These are phyloP conservation scores for Penicillium lagena DNA, from an alignment of 495 filamentous ascomycete species.

Conservation along the genomic window DNA sequence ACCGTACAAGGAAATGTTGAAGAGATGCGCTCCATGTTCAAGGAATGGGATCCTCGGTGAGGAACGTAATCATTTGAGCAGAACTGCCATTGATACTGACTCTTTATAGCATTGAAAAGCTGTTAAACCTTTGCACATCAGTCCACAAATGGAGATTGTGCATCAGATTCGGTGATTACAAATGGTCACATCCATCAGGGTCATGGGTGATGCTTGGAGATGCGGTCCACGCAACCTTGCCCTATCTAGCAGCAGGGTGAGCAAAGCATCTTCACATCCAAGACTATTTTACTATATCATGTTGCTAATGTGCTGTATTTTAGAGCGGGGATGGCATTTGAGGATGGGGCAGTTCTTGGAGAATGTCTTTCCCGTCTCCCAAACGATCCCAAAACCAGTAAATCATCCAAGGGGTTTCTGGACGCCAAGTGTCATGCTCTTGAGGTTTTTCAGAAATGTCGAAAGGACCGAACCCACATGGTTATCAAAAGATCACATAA, in stretches of 20 bases:
- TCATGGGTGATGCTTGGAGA: slow-evolving; percentile 56
- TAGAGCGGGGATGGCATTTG: slow-evolving; percentile 41
- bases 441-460: slow-evolving; percentile 37
- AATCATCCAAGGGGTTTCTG: slow-evolving; percentile 18
- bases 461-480: slow-evolving; percentile 37
- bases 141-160: slow-evolving; percentile 63
- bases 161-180: slow-evolving; percentile 45
- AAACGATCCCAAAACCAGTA: slow-evolving; percentile 13
- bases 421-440: slow-evolving; percentile 31
- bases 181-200: slow-evolving; percentile 49
- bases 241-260: slow-evolving; percentile 48
- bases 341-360: slow-evolving; percentile 46
- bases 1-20: slow-evolving; percentile 50
- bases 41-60: slow-evolving; percentile 52
- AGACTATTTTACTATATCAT: not conserved
- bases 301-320: not conserved
- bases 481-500: slow-evolving; percentile 40
- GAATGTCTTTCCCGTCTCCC: slow-evolving; percentile 36
- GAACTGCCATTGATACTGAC: too few species aligned
- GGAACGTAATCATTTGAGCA: slow-evolving; percentile 19
- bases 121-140: slow-evolving; percentile 32
- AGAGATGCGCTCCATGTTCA: slow-evolving; percentile 60
- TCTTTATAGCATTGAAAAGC: slow-evolving; percentile 21
- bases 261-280: not conserved
- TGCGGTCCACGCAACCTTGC: slow-evolving; percentile 58